Conservation (phyloP, 164 flowering plant genomes). For the Nelumbo lutea region DNA sequence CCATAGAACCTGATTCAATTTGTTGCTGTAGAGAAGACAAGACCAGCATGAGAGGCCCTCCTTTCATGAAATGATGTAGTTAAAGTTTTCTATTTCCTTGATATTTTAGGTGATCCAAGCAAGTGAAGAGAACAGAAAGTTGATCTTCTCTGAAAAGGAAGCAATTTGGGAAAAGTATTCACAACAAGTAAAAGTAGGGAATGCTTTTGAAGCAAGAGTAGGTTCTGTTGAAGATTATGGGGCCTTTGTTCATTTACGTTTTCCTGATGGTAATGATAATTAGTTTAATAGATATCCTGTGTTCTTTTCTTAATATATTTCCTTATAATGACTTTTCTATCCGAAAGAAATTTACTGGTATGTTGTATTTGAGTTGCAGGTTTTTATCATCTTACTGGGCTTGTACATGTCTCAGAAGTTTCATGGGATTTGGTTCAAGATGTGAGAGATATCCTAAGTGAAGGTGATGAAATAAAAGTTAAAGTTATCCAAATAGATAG, state of each 20-base stretch:
- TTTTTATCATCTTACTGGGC: conserved; percentile 75
- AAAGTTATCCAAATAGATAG: conserved; percentile 63
- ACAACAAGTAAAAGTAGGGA: conserved; percentile 50
- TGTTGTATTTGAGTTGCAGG: conserved; percentile 43
- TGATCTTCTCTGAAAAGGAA: conserved; percentile 88
- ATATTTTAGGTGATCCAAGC: conserved; percentile 57
- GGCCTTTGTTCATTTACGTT: conserved; percentile 80
- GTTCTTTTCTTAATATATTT: not conserved
- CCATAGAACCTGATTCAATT: too few relatives aligned
- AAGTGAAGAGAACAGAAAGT: conserved; percentile 45
- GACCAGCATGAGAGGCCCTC: not conserved
- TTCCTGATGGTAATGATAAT: conserved; percentile 65
- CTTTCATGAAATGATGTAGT: not conserved
- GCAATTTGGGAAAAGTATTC: conserved; percentile 66
- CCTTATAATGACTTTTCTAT: not conserved
- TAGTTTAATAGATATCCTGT: not conserved
- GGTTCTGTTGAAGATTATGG: conserved; percentile 84
- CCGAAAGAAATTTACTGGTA: not conserved
- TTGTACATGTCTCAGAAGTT: conserved; percentile 88
- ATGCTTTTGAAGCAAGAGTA: conserved; percentile 62
- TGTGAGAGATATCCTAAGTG: conserved; percentile 64
- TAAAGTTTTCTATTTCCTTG: not conserved
- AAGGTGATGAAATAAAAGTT: conserved; percentile 73
- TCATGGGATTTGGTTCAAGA: conserved; percentile 96
- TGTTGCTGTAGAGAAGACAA: too few relatives aligned